phyloP scores from a whole-genome alignment of 108 stramenopile species.

The Thalassiosira profunda region DNA sequence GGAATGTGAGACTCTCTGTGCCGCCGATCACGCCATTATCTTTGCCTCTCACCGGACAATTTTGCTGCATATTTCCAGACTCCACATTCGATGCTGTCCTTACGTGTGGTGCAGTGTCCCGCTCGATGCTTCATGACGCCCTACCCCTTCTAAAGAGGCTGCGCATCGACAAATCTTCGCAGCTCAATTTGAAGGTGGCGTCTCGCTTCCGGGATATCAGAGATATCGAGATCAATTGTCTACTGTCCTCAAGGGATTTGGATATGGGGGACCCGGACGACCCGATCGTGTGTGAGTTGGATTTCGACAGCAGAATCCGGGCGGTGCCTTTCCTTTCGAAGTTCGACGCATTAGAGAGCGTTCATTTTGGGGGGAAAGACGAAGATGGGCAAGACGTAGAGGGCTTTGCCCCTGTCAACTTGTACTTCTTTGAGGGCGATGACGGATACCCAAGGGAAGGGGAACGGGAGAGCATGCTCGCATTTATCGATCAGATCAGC shows the following conservation, averaged over 20 bases:
- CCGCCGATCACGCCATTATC: too few species aligned
- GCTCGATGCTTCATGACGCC: background rate
- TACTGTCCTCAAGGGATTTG: background rate
- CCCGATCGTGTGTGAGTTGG: background rate
- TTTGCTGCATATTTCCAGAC: too few species aligned
- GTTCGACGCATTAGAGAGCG: background rate
- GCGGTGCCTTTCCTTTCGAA: background rate
- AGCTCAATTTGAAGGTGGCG: background rate
- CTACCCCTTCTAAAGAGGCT: background rate
- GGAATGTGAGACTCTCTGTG: too few species aligned
- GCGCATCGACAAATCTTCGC: background rate
- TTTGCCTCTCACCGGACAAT: too few species aligned
- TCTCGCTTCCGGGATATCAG: constrained; percentile 2
- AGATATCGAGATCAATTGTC: constrained; percentile 7
- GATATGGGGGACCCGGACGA: background rate
- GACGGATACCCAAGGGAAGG: background rate
- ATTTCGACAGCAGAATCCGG: background rate
- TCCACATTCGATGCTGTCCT: background rate
- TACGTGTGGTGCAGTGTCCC: background rate
- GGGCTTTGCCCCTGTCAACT: background rate
- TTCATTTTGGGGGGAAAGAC: constrained; percentile 3
- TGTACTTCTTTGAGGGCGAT: background rate
- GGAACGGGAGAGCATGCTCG: background rate
- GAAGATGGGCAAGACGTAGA: background rate
- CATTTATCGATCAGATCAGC: background rate